These are phyloP conservation scores for Apium graveolens DNA, from an alignment of 129 eudicot species.

Conservation along the genomic window DNA sequence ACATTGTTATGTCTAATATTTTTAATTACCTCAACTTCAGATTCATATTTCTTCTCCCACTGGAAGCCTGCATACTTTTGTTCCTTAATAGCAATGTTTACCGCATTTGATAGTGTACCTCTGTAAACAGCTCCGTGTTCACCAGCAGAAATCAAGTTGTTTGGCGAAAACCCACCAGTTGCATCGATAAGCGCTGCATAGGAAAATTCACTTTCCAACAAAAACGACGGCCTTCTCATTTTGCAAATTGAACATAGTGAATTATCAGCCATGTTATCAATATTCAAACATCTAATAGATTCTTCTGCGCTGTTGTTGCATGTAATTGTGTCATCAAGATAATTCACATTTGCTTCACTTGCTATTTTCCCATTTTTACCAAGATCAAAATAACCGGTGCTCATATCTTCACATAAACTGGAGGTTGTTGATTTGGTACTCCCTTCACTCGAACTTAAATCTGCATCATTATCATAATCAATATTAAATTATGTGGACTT, in stretches of 20 bases:
- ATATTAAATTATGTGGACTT: not conserved
- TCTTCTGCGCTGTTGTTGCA: slow-evolving; percentile 1
- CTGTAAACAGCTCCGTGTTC: slow-evolving; percentile 30
- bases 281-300: not conserved
- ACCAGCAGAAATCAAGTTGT: slow-evolving; percentile 33
- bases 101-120: slow-evolving; percentile 22
- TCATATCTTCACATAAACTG: slow-evolving; percentile 20
- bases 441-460: slow-evolving; percentile 8
- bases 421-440: slow-evolving; percentile 18
- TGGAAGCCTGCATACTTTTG: slow-evolving; percentile 18
- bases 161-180: slow-evolving; percentile 35
- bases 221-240: slow-evolving; percentile 24
- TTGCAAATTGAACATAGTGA: slow-evolving; percentile 28
- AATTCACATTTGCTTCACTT: not conserved
- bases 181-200: slow-evolving; percentile 30
- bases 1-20: slow-evolving; percentile 25
- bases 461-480: not conserved
- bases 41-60: slow-evolving; percentile 24
- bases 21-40: slow-evolving; percentile 30
- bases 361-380: slow-evolving; percentile 18
- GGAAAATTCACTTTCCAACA: slow-evolving; percentile 16
- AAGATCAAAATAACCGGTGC: slow-evolving; percentile 11
- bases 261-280: slow-evolving; percentile 11
- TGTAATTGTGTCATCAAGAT: slow-evolving; percentile 6
- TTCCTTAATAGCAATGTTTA: slow-evolving; percentile 24